Evolutionary conservation across 192 early-diverging fungal genomes (phyloP).

Genomic region (Coemansia sp.): DNA sequence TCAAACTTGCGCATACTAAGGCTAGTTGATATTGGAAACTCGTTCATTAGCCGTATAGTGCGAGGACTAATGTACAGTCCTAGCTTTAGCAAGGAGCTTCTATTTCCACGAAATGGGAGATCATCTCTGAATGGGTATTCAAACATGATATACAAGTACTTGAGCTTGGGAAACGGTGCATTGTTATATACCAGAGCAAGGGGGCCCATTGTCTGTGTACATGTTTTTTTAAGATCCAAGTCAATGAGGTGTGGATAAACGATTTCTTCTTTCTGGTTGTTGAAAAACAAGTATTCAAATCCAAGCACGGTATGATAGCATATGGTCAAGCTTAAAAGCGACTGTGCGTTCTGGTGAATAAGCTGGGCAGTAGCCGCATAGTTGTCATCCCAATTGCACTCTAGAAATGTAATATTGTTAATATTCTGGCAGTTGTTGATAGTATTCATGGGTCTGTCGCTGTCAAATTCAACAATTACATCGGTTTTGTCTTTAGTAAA

Average conservation of each 20-base stretch:
- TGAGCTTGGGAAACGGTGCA: conserved; percentile 6
- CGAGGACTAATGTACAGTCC: neutral
- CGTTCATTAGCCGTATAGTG: neutral
- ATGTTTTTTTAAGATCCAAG: neutral
- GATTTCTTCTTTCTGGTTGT: neutral
- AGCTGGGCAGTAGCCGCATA: neutral
- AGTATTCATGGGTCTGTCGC: neutral
- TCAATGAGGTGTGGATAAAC: neutral
- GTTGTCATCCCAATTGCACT: neutral
- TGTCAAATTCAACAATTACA: neutral
- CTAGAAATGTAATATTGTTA: neutral
- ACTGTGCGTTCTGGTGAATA: neutral
- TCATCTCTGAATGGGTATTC: conserved; percentile 13
- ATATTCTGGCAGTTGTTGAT: neutral
- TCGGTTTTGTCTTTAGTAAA: neutral
- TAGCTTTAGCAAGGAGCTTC: neutral
- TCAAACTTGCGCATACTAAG: neutral
- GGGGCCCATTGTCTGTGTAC: neutral
- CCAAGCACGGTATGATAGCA: neutral
- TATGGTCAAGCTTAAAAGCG: neutral
- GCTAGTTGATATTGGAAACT: neutral
- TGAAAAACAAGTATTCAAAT: neutral
- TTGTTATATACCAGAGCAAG: neutral
- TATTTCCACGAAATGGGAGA: conserved; percentile 2
- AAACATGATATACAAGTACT: neutral